Base-by-base conservation (phyloP, 192 early-diverging fungal genomes). In the Linnemannia zychae region DNA sequence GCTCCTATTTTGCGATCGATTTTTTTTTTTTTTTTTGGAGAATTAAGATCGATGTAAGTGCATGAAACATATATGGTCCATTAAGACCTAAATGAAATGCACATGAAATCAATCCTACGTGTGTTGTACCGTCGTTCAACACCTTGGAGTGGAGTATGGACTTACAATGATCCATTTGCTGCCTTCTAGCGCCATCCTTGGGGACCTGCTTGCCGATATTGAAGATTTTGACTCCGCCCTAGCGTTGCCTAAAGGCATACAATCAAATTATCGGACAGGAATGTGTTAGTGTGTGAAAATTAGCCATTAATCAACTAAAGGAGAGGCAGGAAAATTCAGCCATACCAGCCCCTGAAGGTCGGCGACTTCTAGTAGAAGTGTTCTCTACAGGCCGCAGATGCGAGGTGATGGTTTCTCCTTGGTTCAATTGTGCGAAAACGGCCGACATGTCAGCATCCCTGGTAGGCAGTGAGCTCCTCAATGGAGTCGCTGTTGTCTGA, bases 331-430 rank as follows among this genome's bases (percentile, higher is more conserved):
- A 53, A 20, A 20, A 16, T 49, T 71, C 17, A 76, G 57, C 15
- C 52, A 28, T 69, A 76, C 74, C 80, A 60, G 68, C 37, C 15
- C 73, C 57, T 52, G 80, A 65, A 18, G 85, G 98, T 88, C 98
- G 98, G 90, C 98, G 98, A 18, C 97, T 98, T 97, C 97, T 98
- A 87, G 98, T 94, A 74, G n/a, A n/a, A n/a, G 90, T 93, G 86
- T 94, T 95, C 71, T 98, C 97, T 1, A 99, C 98, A 86, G 98
- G 97, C 66, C 95, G 94, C 81, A 99, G 88, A 20, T 94, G 94
- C 37, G 93, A 74, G 3, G 96, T 95, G 73, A 95, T 88, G 4
- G 73, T 87, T 63, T 88, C 88, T 73, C 96, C 98, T 72, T 94
- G 91, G 92, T 97, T 98, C 80, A 99, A 86, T 53, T 95, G 93